Conservation (phyloP, 345 rosid species). For the Chamaenerion angustifolium region DNA sequence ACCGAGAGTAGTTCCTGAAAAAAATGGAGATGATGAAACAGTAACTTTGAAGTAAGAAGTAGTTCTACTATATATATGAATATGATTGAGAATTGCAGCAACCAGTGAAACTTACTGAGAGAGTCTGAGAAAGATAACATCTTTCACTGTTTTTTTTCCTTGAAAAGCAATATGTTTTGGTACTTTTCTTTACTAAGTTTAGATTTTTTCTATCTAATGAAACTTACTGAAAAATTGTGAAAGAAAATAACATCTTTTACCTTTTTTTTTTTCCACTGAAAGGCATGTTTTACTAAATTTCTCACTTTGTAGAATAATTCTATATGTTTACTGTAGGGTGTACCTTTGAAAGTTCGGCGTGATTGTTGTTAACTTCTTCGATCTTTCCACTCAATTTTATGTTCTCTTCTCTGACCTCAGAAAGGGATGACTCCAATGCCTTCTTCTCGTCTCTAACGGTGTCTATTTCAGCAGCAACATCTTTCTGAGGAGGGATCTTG, state of each 20-base stretch:
- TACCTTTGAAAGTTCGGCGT: slow-evolving; percentile 72
- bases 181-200: no score
- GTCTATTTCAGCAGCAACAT: slow-evolving; percentile 31
- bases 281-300: no score
- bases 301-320: no score
- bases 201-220: no score
- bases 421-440: slow-evolving; percentile 37
- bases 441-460: slow-evolving; percentile 58
- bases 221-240: not conserved
- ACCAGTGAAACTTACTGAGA: no score
- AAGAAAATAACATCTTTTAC: not conserved
- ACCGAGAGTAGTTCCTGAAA: slow-evolving; percentile 83
- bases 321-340: not conserved
- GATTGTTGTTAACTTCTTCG: slow-evolving; percentile 52
- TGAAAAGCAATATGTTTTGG: no score
- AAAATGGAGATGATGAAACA: not conserved
- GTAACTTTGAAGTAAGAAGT: no score
- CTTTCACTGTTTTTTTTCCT: no score
- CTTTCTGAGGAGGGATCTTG: slow-evolving; percentile 23
- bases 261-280: no score
- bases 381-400: slow-evolving; percentile 49
- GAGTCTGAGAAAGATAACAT: no score
- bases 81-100: no score
- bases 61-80: no score
- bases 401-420: slow-evolving; percentile 52